Conservation (phyloP, 2,329 filamentous ascomycete genomes). For the Phialophora verrucosa region DNA sequence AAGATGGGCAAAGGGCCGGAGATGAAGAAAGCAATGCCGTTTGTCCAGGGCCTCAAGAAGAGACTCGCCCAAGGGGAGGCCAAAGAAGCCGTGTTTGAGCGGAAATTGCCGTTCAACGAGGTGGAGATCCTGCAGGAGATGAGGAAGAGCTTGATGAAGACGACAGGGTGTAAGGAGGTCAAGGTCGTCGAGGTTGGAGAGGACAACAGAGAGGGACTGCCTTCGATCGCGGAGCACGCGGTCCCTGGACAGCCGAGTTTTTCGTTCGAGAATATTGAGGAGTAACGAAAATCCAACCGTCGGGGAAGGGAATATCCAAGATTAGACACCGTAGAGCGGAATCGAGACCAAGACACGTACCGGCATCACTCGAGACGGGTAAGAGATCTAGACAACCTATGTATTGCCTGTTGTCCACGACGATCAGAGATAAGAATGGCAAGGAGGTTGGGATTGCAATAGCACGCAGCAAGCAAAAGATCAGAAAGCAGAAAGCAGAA, state of each 20-base stretch:
- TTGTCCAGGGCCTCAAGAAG: slow-evolving; percentile 85
- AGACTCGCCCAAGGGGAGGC: slow-evolving; percentile 68
- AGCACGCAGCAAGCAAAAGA: no score
- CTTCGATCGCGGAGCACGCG: slow-evolving; percentile 70
- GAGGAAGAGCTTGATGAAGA: slow-evolving; percentile 77
- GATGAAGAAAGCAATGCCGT: slow-evolving; percentile 98
- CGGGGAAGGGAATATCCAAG: background rate
- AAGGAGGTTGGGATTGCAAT: background rate
- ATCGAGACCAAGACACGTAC: background rate
- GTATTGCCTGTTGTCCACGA: background rate
- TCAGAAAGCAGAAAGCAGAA: no score
- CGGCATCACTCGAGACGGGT: background rate
- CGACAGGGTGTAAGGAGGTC: slow-evolving; percentile 71
- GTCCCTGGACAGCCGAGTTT: slow-evolving; percentile 84
- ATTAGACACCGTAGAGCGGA: background rate
- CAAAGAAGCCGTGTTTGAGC: slow-evolving; percentile 65
- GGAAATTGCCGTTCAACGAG: slow-evolving; percentile 88
- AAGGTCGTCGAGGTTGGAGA: slow-evolving; percentile 75
- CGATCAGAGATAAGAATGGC: background rate
- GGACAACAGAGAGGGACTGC: slow-evolving; percentile 63
- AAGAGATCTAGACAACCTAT: background rate
- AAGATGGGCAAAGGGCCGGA: slow-evolving; percentile 68
- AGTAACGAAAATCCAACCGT: background rate
- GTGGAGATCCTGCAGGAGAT: slow-evolving; percentile 75
- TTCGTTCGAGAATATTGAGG: slow-evolving; percentile 78